A percentile compares a stretch with the other conserved stretches of the same genome.
Evolutionary conservation across 208 protist genomes (phyloP).

Genomic region (Crithidia sp.): DNA sequence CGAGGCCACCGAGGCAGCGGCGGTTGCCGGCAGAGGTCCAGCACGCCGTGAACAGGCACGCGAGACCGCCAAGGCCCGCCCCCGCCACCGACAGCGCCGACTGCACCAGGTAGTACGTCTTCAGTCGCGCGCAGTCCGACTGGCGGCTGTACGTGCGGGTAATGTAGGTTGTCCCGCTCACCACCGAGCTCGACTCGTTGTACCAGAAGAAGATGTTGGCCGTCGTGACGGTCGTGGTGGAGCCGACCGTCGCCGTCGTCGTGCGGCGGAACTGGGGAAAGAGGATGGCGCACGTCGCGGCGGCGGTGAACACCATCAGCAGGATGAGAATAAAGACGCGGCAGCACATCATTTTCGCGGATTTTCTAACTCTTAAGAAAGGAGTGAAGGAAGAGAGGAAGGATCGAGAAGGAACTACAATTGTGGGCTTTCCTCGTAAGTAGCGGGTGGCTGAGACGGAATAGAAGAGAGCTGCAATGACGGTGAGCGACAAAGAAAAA

Average conservation of each 20-base stretch:
- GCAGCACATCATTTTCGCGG: conserved; percentile 19
- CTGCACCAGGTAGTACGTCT: conserved; percentile 7
- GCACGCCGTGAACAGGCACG: conserved; percentile 13
- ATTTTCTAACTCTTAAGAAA: background rate
- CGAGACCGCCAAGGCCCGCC: conserved; percentile 3
- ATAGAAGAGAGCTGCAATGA: too few species aligned
- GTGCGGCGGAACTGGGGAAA: conserved; percentile 20
- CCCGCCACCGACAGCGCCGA: conserved; percentile 8
- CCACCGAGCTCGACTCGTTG: background rate
- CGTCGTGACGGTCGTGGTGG: background rate
- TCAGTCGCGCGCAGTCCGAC: background rate
- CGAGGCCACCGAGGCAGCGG: background rate
- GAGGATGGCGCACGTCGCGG: conserved; percentile 22
- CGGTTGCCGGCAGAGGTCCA: background rate
- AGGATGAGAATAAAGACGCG: conserved; percentile 20
- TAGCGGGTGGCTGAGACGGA: too few species aligned
- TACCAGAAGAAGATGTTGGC: conserved; percentile 19
- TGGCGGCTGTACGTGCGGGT: conserved; percentile 3
- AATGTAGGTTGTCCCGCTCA: conserved; percentile 10
- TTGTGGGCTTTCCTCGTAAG: too few species aligned
- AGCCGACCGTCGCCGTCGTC: background rate
- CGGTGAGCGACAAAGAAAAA: too few species aligned
- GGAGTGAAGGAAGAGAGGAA: too few species aligned
- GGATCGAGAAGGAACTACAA: too few species aligned
- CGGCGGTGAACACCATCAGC: conserved; percentile 22